Evolutionary conservation across 805 yeast genomes (phyloP).

Genomic region (Cyberlindnera mississippiensis): DNA sequence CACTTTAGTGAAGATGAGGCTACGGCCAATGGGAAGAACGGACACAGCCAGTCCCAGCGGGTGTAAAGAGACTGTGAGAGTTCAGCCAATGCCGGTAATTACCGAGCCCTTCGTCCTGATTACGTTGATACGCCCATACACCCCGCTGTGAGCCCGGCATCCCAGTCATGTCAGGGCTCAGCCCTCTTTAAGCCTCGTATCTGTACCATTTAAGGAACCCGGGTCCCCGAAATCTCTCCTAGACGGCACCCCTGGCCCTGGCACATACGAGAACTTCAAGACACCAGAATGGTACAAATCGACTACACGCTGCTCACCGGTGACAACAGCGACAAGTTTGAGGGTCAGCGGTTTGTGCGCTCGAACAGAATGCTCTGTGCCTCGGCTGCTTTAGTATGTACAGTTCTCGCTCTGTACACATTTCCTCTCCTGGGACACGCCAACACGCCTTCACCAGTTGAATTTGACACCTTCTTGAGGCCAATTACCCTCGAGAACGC

Average conservation of each 20-base stretch:
- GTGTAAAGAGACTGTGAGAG: too few relatives aligned
- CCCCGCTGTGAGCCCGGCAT: background rate
- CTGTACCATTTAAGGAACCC: too few relatives aligned
- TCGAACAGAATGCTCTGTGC: background rate
- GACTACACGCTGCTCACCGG: conserved; percentile 5
- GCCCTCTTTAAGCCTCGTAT: background rate
- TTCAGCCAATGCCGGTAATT: too few relatives aligned
- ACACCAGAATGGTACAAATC: conserved; percentile 4
- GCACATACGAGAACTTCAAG: too few relatives aligned
- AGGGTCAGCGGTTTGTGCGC: background rate
- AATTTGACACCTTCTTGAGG: conserved; percentile 1
- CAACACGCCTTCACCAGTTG: background rate
- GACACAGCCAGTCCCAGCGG: too few relatives aligned
- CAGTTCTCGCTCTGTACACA: background rate
- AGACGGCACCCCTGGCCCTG: too few relatives aligned
- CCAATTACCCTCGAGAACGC: conserved; percentile 42
- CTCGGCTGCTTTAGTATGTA: background rate
- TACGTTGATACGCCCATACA: too few relatives aligned
- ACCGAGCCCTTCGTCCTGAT: too few relatives aligned
- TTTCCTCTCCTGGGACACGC: background rate
- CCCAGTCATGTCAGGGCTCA: background rate
- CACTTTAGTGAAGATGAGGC: too few relatives aligned
- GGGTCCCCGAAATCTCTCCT: too few relatives aligned
- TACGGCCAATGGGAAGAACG: too few relatives aligned
- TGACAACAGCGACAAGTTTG: background rate